Base-by-base conservation (phyloP, 768 basidiomycete species). In the Rickenella mellea region DNA sequence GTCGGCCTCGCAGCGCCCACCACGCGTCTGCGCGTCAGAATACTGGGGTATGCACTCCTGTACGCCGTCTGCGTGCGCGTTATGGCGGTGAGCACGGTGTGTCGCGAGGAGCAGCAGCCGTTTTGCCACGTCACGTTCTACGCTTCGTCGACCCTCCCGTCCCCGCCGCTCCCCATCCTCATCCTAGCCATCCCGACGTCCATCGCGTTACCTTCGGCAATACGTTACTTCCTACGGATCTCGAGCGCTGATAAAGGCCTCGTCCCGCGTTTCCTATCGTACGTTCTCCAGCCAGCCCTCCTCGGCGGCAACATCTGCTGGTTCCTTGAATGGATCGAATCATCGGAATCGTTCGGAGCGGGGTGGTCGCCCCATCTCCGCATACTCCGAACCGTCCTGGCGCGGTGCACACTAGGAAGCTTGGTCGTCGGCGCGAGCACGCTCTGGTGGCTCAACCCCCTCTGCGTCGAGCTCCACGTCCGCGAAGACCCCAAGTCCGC, bases 81-180 rank as follows among this genome's bases (percentile, higher is more conserved):
- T n/a, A 83, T 90, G 61, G 73, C 81, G 0, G 62, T 75, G 36
- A 88, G 85, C 56, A 94, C 92, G 0, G 76, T 91, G 7, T 98
- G 94, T 55, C 70, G 96, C 48, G 94, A 99, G 58, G 94, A 98
- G 55, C 94, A 97, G 59, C 80, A 87, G 29, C 81, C 89, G 0
- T 84, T 77, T 58, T 99, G 96, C 55, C 68, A 74, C 47, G 83
- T 92, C 41, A 93, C 94, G 1, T 98, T 93, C 65, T 96, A 86
- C 57, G 67, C 79, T 1, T 83, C 85, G 0, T 75, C 80, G 0
- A 71, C 80, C 7, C 62, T 79, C 0, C 78, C 85, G 6, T 66
- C 78, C 2, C 78, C 88, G 0, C 83, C 88, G 0, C 37, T 64
- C 1, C 63, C 68, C 24, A 72, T 83, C 6, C 62, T 91, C 19